A percentile compares a stretch with the other conserved stretches of the same genome.
These are phyloP conservation scores for Colletotrichum abscissum DNA, from an alignment of 2,329 filamentous ascomycete species.

Conservation along the genomic window DNA sequence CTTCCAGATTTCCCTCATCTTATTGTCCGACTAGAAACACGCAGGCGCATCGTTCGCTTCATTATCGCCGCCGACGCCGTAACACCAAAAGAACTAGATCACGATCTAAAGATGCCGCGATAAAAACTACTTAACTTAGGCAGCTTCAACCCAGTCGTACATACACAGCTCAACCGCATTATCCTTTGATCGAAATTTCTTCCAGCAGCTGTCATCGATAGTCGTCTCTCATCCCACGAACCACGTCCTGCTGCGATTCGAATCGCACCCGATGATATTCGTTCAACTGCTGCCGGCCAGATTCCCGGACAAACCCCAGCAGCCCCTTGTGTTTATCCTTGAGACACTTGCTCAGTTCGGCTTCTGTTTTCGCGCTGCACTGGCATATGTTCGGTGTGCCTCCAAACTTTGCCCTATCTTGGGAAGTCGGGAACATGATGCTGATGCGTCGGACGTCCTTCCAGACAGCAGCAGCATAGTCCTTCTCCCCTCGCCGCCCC, in stretches of 20 bases:
- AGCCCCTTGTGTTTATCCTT: conserved; percentile 41
- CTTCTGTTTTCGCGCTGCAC: conserved; percentile 41
- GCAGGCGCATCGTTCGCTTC: neutral
- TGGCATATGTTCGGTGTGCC: conserved; percentile 42
- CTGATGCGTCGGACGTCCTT: conserved; percentile 44
- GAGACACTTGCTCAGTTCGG: conserved; percentile 41
- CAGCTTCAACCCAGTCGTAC: neutral
- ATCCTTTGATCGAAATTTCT: neutral
- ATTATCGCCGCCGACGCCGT: neutral
- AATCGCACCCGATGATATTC: conserved; percentile 28
- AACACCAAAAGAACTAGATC: neutral
- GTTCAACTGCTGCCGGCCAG: conserved; percentile 40
- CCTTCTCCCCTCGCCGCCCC: conserved; percentile 21
- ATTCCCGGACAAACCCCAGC: conserved; percentile 45
- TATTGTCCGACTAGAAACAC: neutral
- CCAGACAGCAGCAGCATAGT: conserved; percentile 36
- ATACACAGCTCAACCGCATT: neutral
- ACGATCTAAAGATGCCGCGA: neutral
- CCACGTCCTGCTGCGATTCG: conserved; percentile 32
- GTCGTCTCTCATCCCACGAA: conserved; percentile 31
- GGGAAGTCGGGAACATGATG: conserved; percentile 42
- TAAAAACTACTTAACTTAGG: too few relatives aligned
- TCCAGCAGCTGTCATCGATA: neutral
- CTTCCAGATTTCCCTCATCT: neutral
- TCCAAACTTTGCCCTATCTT: conserved; percentile 40